phyloP scores from a whole-genome alignment of 2,329 filamentous ascomycete species.

The Trichoderma guizhouense region DNA sequence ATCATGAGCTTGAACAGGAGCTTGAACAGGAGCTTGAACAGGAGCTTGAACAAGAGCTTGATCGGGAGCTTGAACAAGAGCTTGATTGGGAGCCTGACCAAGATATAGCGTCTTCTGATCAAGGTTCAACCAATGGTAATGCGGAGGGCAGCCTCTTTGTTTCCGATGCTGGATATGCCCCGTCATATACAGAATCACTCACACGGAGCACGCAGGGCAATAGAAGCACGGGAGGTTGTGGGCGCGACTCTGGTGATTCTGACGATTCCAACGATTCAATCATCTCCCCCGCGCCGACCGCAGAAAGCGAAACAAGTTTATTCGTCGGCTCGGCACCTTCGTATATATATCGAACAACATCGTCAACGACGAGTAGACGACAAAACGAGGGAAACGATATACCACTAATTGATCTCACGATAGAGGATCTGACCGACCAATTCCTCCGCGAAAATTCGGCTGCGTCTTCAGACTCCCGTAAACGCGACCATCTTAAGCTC shows the following conservation, averaged over 20 bases:
- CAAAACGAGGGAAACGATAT: not conserved
- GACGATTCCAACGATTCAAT: not conserved
- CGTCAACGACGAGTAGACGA: not conserved
- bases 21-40: not conserved
- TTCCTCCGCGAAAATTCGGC: not conserved
- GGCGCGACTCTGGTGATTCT: not conserved
- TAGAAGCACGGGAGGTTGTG: not conserved
- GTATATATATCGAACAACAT: not conserved
- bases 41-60: not conserved
- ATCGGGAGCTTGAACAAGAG: too few species aligned
- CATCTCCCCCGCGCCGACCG: not conserved
- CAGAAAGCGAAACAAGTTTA: not conserved
- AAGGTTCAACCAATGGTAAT: not conserved
- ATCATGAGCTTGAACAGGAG: too few species aligned
- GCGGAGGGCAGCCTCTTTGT: conserved; percentile 11
- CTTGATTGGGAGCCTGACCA: not conserved
- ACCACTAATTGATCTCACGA: not conserved
- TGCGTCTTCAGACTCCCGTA: not conserved
- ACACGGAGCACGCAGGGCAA: not conserved
- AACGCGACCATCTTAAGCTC: not conserved
- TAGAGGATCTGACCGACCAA: not conserved
- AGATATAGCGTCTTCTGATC: not conserved
- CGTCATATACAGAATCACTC: not conserved
- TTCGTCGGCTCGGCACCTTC: not conserved
- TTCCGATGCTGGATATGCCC: not conserved